Base-by-base conservation (phyloP, 192 early-diverging fungal species). In the Entomortierella lignicola region DNA sequence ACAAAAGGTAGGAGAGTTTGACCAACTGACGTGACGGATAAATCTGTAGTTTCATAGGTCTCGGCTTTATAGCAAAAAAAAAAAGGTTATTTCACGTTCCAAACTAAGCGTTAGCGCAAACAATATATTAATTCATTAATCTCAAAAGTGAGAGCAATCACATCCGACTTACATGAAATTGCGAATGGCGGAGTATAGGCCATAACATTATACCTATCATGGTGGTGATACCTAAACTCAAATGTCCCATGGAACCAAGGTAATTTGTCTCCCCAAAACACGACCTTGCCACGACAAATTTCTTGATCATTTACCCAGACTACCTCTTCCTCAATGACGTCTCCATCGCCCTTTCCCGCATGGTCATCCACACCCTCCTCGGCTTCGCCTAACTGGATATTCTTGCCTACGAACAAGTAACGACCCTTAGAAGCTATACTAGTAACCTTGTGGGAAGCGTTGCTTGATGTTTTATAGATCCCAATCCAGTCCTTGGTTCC, bases 181-280 rank as follows among this genome's bases (percentile, higher is more conserved):
- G 94, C 93, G 77, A 99, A 97, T 8, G 93, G 91, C 34, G 81
- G 77, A 18, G 91, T 91, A 17, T 87, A 75, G 0, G 92, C 88
- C 77, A 98, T 87, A 18, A 97, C 95, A 43, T 87, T 90, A 64
- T 98, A 94, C 20, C 89, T 90, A 21, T 91, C 90, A 72, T 95
- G 92, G 56, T 94, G 91, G 81, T 99, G 97, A 79, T 95, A 91
- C 13, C 97, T 86, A 64, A 94, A 89, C 83, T 98, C 96, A 72
- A 95, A 99, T 0, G 82, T 89, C 17, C 97, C 97, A 12, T 87
- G 77, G 65, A 90, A 84, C 92, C 96, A 99, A 8, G 96, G 96
- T 51, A 98, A 59, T 4, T 87, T 74, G 10, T 88, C 72, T 41
- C 90, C 86, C 32, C 74, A 69, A 63, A 97, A 97, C 8, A 62